Evolutionary conservation across 495 filamentous ascomycete species (phyloP).

Genomic region (Penicillium ucsense): DNA sequence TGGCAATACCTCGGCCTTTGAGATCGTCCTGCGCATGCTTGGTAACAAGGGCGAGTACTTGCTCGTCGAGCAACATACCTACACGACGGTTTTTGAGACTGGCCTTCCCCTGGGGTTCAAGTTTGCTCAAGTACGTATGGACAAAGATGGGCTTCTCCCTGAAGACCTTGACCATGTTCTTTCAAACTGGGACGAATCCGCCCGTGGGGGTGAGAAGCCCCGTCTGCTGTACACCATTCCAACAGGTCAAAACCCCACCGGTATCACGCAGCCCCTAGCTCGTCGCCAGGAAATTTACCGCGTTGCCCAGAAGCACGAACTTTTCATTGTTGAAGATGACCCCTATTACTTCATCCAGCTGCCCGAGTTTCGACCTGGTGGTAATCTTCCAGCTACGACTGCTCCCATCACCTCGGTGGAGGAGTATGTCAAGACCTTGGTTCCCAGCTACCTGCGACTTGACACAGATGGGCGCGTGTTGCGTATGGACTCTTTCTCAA

Average conservation of each 20-base stretch:
- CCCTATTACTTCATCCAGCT: constrained; percentile 53
- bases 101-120: constrained; percentile 15
- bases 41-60: constrained; percentile 54
- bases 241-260: constrained; percentile 87
- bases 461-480: constrained; percentile 56
- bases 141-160: constrained; percentile 66
- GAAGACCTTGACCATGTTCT: constrained; percentile 56
- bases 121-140: constrained; percentile 41
- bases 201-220: constrained; percentile 53
- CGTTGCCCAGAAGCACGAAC: constrained; percentile 69
- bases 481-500: constrained; percentile 24
- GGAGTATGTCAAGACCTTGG: background rate
- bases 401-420: background rate
- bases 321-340: constrained; percentile 89
- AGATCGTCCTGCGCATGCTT: constrained; percentile 70
- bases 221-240: constrained; percentile 47
- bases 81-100: constrained; percentile 73
- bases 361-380: constrained; percentile 28
- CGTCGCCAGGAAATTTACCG: constrained; percentile 64
- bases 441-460: constrained; percentile 21
- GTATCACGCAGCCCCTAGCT: constrained; percentile 62
- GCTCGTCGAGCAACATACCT: constrained; percentile 80
- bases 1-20: constrained; percentile 70
- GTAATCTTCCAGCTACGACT: background rate
- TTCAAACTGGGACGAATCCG: constrained; percentile 50